Base-by-base conservation (phyloP, 768 basidiomycete species). In the Clathrus columnatus region DNA sequence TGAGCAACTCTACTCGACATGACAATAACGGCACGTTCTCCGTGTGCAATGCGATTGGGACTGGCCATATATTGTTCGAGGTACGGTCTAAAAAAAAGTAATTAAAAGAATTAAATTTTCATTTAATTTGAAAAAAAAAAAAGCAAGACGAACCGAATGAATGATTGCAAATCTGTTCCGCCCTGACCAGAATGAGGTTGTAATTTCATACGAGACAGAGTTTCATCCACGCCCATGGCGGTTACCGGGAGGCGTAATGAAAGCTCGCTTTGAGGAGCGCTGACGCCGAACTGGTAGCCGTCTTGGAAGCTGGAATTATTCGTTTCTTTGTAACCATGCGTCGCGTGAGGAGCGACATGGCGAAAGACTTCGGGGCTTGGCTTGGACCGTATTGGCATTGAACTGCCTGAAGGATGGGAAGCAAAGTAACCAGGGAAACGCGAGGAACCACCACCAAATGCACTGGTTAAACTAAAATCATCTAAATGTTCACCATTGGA, bases 1-100 rank as follows among this genome's bases (percentile, higher is more conserved):
- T 98, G 95, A 2, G 91, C 95, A 27, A 97, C 93, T 65, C 88
- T 92, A 67, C 88, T 91, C n/a, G 91, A 94, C 89, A 96, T 93
- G 63, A 98, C 87, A 58, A 97, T 87, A 58, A 98, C 82, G 4
- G 92, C 91, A 48, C 92, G 83, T 68, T 97, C 95, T 50, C 95
- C 95, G 62, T 87, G 87, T 1, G 87, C 87, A 46, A 96, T 78
- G 27, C 93, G 80, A 67, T 95, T 95, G 36, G 82, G 76, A 20
- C 92, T 81, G 29, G 84, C 79, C 50, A 93, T 80, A 66, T 92
- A 97, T 62, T 88, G 85, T 58, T 91, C 87, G 60, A 92, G 73
- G 69, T 82, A 89, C 10, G 89, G 89, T 23, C 86, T 88, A 59
- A 57, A 52, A 59, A 48, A 53, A 57, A 28, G 48, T 59, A 58